phyloP scores from a whole-genome alignment of 306 rosid species.

The Medicago lupulina region DNA sequence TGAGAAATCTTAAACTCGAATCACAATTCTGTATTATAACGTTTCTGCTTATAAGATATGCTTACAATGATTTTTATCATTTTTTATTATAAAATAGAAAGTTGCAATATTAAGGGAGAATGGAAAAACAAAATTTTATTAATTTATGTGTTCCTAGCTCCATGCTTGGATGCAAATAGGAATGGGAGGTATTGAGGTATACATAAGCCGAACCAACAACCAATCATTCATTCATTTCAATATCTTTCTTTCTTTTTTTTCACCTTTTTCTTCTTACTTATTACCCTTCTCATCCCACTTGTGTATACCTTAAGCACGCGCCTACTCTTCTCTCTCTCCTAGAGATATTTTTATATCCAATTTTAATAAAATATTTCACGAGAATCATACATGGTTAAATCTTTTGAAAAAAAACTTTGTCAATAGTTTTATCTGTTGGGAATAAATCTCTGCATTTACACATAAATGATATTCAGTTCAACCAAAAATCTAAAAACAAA shows the following conservation, averaged over 20 bases:
- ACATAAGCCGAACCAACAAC: constrained; percentile 11
- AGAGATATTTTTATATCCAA: neutral
- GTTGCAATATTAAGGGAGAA: neutral
- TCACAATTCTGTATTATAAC: no score
- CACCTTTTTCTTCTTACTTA: constrained; percentile 2
- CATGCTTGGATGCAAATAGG: constrained; percentile 25
- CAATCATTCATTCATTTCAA: neutral
- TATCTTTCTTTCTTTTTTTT: neutral
- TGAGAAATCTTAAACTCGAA: no score
- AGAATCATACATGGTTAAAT: no score
- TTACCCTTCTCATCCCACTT: constrained; percentile 6
- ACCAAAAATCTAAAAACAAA: no score
- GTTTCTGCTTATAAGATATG: no score
- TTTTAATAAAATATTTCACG: no score
- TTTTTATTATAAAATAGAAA: no score
- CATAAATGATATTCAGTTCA: no score
- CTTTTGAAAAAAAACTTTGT: no score
- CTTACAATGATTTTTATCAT: no score
- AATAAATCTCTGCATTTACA: no score
- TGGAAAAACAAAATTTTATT: neutral
- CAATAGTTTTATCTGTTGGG: no score
- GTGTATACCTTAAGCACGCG: neutral
- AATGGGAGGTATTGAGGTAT: constrained; percentile 1
- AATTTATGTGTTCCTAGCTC: neutral
- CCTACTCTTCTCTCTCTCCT: neutral